These are phyloP conservation scores for Saccharomycopsis selenospora DNA, from an alignment of 805 yeast species.

Conservation along the genomic window DNA sequence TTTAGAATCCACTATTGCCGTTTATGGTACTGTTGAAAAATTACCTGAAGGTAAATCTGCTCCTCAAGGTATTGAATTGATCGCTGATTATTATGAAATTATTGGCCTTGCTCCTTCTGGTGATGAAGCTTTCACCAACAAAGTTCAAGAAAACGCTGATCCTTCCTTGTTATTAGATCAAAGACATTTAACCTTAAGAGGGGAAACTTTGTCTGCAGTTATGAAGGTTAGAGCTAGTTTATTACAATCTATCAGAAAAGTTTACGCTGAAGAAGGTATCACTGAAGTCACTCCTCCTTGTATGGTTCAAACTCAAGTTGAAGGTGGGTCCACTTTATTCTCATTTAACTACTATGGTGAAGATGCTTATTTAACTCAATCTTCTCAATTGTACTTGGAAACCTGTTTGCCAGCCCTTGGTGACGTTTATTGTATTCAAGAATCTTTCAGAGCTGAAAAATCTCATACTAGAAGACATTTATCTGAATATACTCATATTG, in stretches of 20 bases:
- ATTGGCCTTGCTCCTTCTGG: slow-evolving; percentile 95
- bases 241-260: slow-evolving; percentile 65
- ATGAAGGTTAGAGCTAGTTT: slow-evolving; percentile 90
- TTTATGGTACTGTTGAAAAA: slow-evolving; percentile 74
- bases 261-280: slow-evolving; percentile 64
- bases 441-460: slow-evolving; percentile 98
- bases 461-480: slow-evolving; percentile 98
- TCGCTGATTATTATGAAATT: slow-evolving; percentile 82
- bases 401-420: slow-evolving; percentile 95
- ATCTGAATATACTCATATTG: slow-evolving; percentile 94
- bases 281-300: slow-evolving; percentile 98
- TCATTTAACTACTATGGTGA: slow-evolving; percentile 92
- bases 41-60: slow-evolving; percentile 96
- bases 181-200: slow-evolving; percentile 94
- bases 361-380: slow-evolving; percentile 93
- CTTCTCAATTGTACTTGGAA: slow-evolving; percentile 94
- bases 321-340: slow-evolving; percentile 97
- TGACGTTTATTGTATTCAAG: slow-evolving; percentile 95
- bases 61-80: slow-evolving; percentile 93
- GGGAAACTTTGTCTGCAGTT: slow-evolving; percentile 86
- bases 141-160: slow-evolving; percentile 87
- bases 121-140: slow-evolving; percentile 90
- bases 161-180: slow-evolving; percentile 88
- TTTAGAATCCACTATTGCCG: slow-evolving; percentile 72
- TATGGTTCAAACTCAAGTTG: slow-evolving; percentile 99